Evolutionary conservation across 2,329 filamentous ascomycete species (phyloP), one percentile per base, ranked within the genome.

Genomic region (Pezizomycotina sp.): DNA sequence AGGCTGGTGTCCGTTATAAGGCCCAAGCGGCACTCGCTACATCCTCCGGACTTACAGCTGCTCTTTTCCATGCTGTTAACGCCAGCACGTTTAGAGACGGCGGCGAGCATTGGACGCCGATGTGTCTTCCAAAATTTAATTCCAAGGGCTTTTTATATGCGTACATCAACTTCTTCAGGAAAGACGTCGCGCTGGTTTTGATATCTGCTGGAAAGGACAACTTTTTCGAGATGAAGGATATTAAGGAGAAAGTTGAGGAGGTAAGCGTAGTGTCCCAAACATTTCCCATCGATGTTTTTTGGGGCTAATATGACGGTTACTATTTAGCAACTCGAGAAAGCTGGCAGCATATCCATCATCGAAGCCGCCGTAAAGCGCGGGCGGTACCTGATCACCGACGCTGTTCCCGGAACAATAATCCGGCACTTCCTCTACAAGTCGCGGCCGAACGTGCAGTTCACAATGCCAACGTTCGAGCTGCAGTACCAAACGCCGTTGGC

Each of bases 11-110:
- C 84, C 54, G 91, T 98, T 23, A 78, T 95, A 10, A 69, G 89
- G 23, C 91, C 91, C 4, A 84, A 91, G 49, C 81, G 89, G 39
- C 89, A 98, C 57, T 93, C 84, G 1, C 65, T 98, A 2, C 91
- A 98, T 50, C 89, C 91, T 0, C 86, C 84, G 46, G 89, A 98
- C 55, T 65, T 98, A 15, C 86, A 93, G 53, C 69, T 98, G 28
- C 84, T 98, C 43, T 98, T 98, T 65, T 95, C 95, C 54, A 98
- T 98, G 91, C 71, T 98, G 2, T 98, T 98, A 84, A 92, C 60
- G 89, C 86, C 2, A 81, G 82, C 31, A 78, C 81, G 27, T 77
- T 98, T 54, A 86, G 89, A 55, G 77, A 82, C 13, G 49, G 71
- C n/a, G 89, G 86, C 19, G 89, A 98, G 58, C 93, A 86, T 51